phyloP scores from a whole-genome alignment of 2,329 filamentous ascomycete genomes.

The Alternaria incomplexa region DNA sequence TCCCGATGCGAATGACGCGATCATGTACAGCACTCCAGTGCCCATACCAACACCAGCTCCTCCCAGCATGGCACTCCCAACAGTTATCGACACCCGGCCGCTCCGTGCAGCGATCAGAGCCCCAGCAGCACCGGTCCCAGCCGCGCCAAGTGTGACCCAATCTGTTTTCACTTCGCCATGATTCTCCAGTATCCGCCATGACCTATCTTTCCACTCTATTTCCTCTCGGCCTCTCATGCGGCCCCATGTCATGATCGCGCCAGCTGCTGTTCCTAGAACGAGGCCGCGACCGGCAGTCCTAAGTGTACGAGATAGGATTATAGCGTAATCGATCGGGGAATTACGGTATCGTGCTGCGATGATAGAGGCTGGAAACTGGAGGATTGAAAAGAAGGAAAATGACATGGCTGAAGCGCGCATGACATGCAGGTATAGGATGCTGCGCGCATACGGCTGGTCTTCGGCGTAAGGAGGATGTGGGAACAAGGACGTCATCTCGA shows the following conservation, averaged over 20 bases:
- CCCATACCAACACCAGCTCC: constrained; percentile 58
- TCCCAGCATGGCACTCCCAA: constrained; percentile 52
- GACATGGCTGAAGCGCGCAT: constrained; percentile 62
- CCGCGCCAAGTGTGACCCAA: constrained; percentile 60
- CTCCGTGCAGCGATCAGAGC: constrained; percentile 38
- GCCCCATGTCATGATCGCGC: constrained; percentile 52
- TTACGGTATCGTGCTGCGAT: constrained; percentile 29
- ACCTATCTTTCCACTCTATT: constrained; percentile 69
- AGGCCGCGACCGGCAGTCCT: constrained; percentile 56
- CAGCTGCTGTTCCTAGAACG: constrained; percentile 53
- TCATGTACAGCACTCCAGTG: constrained; percentile 55
- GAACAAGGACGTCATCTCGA: constrained; percentile 60
- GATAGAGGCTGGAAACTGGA: constrained; percentile 43
- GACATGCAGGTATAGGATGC: constrained; percentile 66
- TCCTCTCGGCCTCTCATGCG: constrained; percentile 63
- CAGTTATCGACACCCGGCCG: constrained; percentile 30
- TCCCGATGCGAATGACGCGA: constrained; percentile 24
- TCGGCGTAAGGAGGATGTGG: constrained; percentile 66
- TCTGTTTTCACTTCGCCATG: constrained; percentile 61
- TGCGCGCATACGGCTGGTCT: constrained; percentile 63
- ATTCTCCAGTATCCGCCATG: constrained; percentile 67
- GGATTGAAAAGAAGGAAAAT: constrained; percentile 57
- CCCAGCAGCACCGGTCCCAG: constrained; percentile 45
- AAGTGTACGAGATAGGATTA: constrained; percentile 47
- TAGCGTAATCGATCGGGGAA: constrained; percentile 34